These are phyloP conservation scores for Scytalidium lignicola DNA, from an alignment of 2,329 filamentous ascomycete genomes.

Conservation along the genomic window DNA sequence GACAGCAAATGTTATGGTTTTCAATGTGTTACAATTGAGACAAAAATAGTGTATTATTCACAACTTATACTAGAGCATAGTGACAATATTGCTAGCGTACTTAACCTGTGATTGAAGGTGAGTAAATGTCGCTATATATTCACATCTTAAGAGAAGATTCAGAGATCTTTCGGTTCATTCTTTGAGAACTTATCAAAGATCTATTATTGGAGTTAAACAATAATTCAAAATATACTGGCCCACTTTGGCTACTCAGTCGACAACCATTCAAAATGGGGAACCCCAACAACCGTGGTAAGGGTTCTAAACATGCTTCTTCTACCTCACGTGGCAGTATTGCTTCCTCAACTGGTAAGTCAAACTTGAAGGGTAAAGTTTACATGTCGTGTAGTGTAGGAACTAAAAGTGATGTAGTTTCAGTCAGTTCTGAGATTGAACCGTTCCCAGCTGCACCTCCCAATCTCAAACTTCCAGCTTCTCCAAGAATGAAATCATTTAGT, in stretches of 20 bases:
- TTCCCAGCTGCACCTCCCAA: neutral
- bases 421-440: neutral
- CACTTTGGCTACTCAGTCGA: neutral
- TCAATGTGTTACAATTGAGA: too few species aligned
- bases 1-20: too few species aligned
- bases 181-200: too few species aligned
- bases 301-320: neutral
- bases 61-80: too few species aligned
- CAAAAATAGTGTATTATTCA: too few species aligned
- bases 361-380: neutral
- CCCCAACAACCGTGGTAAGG: neutral
- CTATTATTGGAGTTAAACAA: too few species aligned
- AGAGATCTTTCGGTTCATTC: too few species aligned
- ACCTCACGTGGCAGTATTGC: neutral
- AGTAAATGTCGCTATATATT: too few species aligned
- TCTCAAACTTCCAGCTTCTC: neutral
- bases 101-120: too few species aligned
- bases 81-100: too few species aligned
- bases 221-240: neutral
- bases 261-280: neutral
- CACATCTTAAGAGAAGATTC: too few species aligned
- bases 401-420: neutral
- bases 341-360: neutral
- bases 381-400: neutral
- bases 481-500: slow-evolving; percentile 1